Evolutionary conservation across 2,329 filamentous ascomycete genomes (phyloP).

Genomic region (Trichoderma pleuroti): DNA sequence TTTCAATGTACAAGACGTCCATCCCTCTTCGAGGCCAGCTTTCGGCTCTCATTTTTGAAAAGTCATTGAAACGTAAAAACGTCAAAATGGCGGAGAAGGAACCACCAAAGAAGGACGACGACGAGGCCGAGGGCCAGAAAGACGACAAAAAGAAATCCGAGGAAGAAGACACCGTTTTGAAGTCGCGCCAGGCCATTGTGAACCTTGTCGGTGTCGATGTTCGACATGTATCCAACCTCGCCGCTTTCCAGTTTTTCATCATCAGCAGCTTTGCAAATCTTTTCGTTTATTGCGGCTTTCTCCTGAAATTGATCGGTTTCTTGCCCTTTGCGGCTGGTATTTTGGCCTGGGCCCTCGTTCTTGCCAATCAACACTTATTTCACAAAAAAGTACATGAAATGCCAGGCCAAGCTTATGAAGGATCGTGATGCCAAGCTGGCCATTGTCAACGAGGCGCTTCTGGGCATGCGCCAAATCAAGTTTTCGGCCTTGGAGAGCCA

Average conservation of each 20-base stretch:
- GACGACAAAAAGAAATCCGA: slow-evolving; percentile 50
- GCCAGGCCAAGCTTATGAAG: slow-evolving; percentile 71
- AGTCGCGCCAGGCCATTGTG: slow-evolving; percentile 65
- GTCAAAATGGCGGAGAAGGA: slow-evolving; percentile 61
- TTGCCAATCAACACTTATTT: slow-evolving; percentile 66
- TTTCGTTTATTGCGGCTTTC: slow-evolving; percentile 61
- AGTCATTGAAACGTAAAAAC: slow-evolving; percentile 73
- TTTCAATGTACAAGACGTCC: slow-evolving; percentile 58
- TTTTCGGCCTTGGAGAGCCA: slow-evolving; percentile 72
- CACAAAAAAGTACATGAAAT: slow-evolving; percentile 60
- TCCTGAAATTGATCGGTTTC: slow-evolving; percentile 70
- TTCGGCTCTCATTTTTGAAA: slow-evolving; percentile 70
- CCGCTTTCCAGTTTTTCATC: slow-evolving; percentile 63
- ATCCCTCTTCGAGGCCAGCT: slow-evolving; percentile 68
- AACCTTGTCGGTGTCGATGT: slow-evolving; percentile 77
- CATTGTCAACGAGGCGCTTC: slow-evolving; percentile 70
- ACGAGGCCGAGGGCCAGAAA: slow-evolving; percentile 32
- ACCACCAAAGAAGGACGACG: slow-evolving; percentile 27
- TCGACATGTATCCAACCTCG: slow-evolving; percentile 65
- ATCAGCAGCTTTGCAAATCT: slow-evolving; percentile 61
- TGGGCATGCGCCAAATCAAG: slow-evolving; percentile 81
- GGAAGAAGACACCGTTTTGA: slow-evolving; percentile 44
- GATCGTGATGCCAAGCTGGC: slow-evolving; percentile 71
- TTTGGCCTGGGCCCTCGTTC: slow-evolving; percentile 59
- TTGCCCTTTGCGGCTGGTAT: slow-evolving; percentile 64